Conservation (phyloP, 2,329 filamentous ascomycete species). For the Trichoderma sp. region DNA sequence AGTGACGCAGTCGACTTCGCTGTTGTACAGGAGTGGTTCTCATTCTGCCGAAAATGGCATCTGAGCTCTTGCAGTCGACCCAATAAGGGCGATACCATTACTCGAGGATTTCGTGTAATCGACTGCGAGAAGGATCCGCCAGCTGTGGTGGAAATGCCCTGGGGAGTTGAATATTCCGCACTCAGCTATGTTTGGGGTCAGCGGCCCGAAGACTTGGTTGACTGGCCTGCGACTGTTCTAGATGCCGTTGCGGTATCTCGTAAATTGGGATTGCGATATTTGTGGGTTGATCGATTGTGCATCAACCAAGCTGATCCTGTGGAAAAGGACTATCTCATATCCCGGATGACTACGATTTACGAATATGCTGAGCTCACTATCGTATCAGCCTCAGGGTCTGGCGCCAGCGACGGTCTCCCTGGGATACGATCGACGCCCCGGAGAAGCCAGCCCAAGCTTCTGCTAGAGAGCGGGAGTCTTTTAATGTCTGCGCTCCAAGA, state of each 20-base stretch:
- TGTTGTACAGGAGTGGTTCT: not conserved
- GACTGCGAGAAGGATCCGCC: not conserved
- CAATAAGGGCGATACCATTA: not conserved
- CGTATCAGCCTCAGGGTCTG: slow-evolving; percentile 6
- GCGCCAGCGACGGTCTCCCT: slow-evolving; percentile 9
- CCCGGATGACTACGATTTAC: slow-evolving; percentile 14
- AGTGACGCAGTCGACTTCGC: not conserved
- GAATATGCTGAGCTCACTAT: slow-evolving; percentile 14
- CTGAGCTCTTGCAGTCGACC: not conserved
- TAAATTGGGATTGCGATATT: slow-evolving; percentile 40
- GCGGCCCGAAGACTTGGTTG: not conserved
- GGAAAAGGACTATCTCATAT: slow-evolving; percentile 24
- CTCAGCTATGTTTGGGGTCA: slow-evolving; percentile 45
- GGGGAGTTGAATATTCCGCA: slow-evolving; percentile 34
- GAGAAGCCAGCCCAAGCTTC: not conserved
- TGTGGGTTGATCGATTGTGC: slow-evolving; percentile 47
- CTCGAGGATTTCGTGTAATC: slow-evolving; percentile 6
- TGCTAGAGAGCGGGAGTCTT: not conserved
- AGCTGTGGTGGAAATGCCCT: not conserved
- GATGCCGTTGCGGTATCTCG: slow-evolving; percentile 44
- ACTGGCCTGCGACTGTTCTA: slow-evolving; percentile 35
- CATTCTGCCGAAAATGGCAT: slow-evolving; percentile 1
- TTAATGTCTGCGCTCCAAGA: slow-evolving; percentile 5
- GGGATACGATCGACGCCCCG: not conserved
- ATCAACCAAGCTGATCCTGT: slow-evolving; percentile 43